Evolutionary conservation across 306 rosid genomes (phyloP), one percentile per base, ranked within the genome.

Genomic region (Medicago ruthenica): DNA sequence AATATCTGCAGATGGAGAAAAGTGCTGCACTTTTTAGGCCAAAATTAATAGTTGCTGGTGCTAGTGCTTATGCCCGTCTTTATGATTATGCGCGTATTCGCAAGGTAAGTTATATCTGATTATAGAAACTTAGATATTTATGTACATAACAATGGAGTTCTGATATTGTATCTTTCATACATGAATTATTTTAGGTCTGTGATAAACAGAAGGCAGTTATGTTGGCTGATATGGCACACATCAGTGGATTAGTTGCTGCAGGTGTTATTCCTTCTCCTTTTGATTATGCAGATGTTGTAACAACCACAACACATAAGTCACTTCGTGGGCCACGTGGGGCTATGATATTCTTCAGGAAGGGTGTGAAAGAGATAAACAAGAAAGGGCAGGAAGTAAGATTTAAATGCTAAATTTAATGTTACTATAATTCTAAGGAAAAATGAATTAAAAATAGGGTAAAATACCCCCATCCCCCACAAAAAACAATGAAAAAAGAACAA

Each of bases 321-420:
- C 94, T 94, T 55, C 98, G 98, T 45, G 98, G 97, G 64, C 98
- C 98, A 60, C 98, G 96, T 44, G 98, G 97, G 77, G 97, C 98
- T 70, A 91, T 94, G 98, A 94, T 94, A 69, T 91, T 94, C 84
- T 94, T 84, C 83, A 86, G 94, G 85, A 94, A 91, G 88, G 98
- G 98, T 37, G 71, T 94, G 34, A 94, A 91, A 76, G 91, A 83
- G 85, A 83, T 91, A 74, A 90, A 91, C 91, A 94, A 91, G 86
- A 79, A 89, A 87, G 98, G 98, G 79, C 79, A 91, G 78, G 98
- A 94, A 89, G 98, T 91, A 80, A 88, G 97, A 83, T 55, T 67
- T 64, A 44, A 18, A 72, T 58, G 40, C 67, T 78, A 55, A 72
- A 62, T 34, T 81, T 62, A 54, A 44, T 42, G 63, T 67, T 70